Evolutionary conservation across 441 rosid genomes (phyloP), one percentile per base, ranked within the genome.

Genomic region (Gossypium davidsonii): DNA sequence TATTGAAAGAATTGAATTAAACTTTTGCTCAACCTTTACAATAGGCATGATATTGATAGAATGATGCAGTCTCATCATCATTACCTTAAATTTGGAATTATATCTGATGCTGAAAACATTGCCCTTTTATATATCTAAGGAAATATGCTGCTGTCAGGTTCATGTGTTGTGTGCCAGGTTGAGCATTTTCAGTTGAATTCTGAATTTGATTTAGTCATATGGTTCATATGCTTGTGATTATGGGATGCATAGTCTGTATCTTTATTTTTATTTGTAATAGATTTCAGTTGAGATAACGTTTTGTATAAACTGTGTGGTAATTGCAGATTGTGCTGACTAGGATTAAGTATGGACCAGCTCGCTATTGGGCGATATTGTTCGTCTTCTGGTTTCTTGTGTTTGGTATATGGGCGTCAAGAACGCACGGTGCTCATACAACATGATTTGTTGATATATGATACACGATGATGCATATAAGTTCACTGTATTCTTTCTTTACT

Each of bases 311-410:
- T 67, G 48, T 4, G 26, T 51, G 60, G 73, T 77, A 62, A 59
- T 68, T 79, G 90, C 98, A 94, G 98, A 80, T 89, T 68, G 97
- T 94, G 87, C 84, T 94, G 26, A 86, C 91, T 17, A 86, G 97
- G 83, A 92, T 94, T 85, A 92, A 78, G 85, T 88, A 92, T 23
- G 98, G 98, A 72, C 98, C 98, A 51, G 97, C 97, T 61, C 91
- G 97, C 61, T 90, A 92, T 82, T 94, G 97, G 97, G 97, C 97
- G 4, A 89, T 92, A 82, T 84, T 94, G 71, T 92, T 94, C 67
- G 89, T 92, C 77, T 89, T 94, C 85, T 94, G 98, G 97, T 94
- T 94, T 89, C 95, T 94, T 53, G 97, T 94, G 59, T 92, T 92
- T 79, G 97, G 96, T 44, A 92, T 94, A 59, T 94, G 97, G 98